Evolutionary conservation across 306 rosid genomes (phyloP).

Genomic region (Heteromeles arbutifolia): DNA sequence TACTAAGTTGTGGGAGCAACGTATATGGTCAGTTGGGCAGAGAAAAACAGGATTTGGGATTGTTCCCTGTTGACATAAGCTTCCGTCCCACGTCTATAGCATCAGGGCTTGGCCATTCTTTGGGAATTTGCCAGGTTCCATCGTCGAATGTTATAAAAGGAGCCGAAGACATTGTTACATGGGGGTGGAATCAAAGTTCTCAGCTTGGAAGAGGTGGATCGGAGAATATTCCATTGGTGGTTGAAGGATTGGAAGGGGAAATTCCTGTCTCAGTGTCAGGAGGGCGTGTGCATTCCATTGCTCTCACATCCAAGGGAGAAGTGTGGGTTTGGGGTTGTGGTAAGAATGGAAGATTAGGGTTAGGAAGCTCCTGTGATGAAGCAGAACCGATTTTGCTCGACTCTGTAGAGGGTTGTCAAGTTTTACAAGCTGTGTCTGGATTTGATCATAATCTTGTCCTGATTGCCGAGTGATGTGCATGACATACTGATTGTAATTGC

Average conservation of each 20-base stretch:
- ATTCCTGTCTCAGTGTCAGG: slow-evolving; percentile 58
- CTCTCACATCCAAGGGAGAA: slow-evolving; percentile 58
- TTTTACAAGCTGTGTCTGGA: slow-evolving; percentile 75
- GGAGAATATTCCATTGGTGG: slow-evolving; percentile 35
- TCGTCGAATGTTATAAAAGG: slow-evolving; percentile 28
- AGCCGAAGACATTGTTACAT: slow-evolving; percentile 43
- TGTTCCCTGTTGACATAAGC: slow-evolving; percentile 58
- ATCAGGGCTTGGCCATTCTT: slow-evolving; percentile 88
- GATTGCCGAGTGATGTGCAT: slow-evolving; percentile 48
- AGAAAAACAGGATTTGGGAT: slow-evolving; percentile 49
- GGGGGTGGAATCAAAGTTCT: slow-evolving; percentile 88
- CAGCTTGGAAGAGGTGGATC: slow-evolving; percentile 84
- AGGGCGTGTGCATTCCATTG: slow-evolving; percentile 86
- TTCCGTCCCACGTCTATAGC: slow-evolving; percentile 45
- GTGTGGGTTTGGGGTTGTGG: slow-evolving; percentile 94
- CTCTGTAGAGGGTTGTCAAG: slow-evolving; percentile 53
- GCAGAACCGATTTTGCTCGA: slow-evolving; percentile 58
- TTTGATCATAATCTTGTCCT: slow-evolving; percentile 79
- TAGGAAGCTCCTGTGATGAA: slow-evolving; percentile 67
- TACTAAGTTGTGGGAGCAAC: slow-evolving; percentile 82
- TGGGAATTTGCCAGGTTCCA: slow-evolving; percentile 59
- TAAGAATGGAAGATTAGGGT: slow-evolving; percentile 78
- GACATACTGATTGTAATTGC: neutral
- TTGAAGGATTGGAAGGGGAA: slow-evolving; percentile 57
- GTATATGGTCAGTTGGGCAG: slow-evolving; percentile 77